Evolutionary conservation across 2,329 filamentous ascomycete genomes (phyloP).

Genomic region (Xylaria sp.): DNA sequence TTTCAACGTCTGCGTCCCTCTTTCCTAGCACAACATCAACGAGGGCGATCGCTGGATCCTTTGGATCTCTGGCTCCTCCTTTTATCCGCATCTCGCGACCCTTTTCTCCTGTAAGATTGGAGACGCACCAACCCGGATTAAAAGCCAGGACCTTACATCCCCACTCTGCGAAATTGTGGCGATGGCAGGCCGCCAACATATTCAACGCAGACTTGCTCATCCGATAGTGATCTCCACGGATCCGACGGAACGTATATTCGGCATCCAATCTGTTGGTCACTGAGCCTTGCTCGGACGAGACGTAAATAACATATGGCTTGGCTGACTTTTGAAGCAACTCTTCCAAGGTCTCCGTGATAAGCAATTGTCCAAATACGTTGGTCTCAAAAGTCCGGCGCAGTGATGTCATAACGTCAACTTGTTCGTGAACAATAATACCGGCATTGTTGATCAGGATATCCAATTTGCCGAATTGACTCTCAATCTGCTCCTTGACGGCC

Average conservation of each 20-base stretch:
- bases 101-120: slow-evolving; percentile 46
- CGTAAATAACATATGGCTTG: slow-evolving; percentile 48
- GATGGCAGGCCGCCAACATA: slow-evolving; percentile 49
- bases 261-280: slow-evolving; percentile 44
- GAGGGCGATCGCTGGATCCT: slow-evolving; percentile 44
- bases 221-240: slow-evolving; percentile 46
- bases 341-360: slow-evolving; percentile 48
- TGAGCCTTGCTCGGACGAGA: slow-evolving; percentile 50
- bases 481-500: slow-evolving; percentile 61
- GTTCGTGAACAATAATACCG: slow-evolving; percentile 64
- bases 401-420: slow-evolving; percentile 63
- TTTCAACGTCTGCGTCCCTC: slow-evolving; percentile 41
- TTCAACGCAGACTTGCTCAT: slow-evolving; percentile 53
- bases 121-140: slow-evolving; percentile 50
- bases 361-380: slow-evolving; percentile 48
- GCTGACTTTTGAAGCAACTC: slow-evolving; percentile 47
- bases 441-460: slow-evolving; percentile 69
- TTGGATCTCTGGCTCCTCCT: slow-evolving; percentile 43
- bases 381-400: slow-evolving; percentile 61
- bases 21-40: slow-evolving; percentile 45
- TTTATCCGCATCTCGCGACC: slow-evolving; percentile 40
- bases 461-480: slow-evolving; percentile 57
- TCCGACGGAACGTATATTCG: slow-evolving; percentile 22
- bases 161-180: slow-evolving; percentile 44
- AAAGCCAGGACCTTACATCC: slow-evolving; percentile 49